Base-by-base conservation (phyloP, 2,329 filamentous ascomycete genomes). In the Talaromyces sp. region DNA sequence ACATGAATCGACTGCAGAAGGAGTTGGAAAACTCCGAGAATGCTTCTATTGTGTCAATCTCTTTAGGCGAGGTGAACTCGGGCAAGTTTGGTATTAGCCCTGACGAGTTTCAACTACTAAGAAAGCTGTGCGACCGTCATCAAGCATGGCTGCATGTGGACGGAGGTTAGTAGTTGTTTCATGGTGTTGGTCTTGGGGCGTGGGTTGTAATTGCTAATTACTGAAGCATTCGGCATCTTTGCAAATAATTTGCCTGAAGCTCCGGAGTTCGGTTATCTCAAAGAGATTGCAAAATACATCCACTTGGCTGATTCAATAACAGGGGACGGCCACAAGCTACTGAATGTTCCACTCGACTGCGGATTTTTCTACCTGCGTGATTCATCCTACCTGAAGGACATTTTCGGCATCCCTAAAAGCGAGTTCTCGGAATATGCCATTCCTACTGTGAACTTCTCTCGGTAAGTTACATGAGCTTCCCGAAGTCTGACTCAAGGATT, bases 351-450 rank as follows among this genome's bases (percentile, higher is more conserved):
- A 15, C 50, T 61, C n/a, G 58, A 61, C 43, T 61, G 58, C 43
- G 58, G 58, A 35, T 61, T 61, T 43, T 60, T 60, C 57, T 49
- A 50, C 43, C 27, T 61, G 41, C 58, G 43, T 61, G 43, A 61
- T 11, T 10, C 17, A 49, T 47, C 19, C 58, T 25, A 19, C n/a
- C 27, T 61, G n/a, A 61, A 61, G 58, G 58, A 61, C 3, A 50
- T 49, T 13, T 61, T 61, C 27, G 31, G 58, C 41, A 37, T 49
- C 50, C 58, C 58, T 11, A 49, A 61, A 35, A 25, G 37, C 5
- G 31, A 27, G 10, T 61, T 49, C 13, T 37, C 41, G 27, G 41
- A 61, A 37, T 37, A 49, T 10, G 41, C 27, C 17, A 50, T 61
- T 22, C 41, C 45, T 50, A 43, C 58, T 1, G 43, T 61, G 9